Conservation (phyloP, 768 basidiomycete species). For the Hirschioporus abietinus region DNA sequence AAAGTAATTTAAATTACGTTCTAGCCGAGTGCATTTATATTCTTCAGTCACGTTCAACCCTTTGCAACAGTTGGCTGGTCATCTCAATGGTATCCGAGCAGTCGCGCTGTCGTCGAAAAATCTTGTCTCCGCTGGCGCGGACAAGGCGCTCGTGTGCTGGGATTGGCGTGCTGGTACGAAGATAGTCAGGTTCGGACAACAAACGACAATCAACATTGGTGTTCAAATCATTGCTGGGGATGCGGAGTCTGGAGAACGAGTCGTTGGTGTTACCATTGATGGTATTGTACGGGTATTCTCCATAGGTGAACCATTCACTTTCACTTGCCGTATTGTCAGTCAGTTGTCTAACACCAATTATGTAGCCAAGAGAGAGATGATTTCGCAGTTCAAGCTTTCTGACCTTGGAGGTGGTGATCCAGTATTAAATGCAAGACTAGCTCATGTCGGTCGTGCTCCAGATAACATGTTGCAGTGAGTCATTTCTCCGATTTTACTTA, state of each 20-base stretch:
- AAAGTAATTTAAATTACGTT: neutral
- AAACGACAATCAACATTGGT: slow-evolving; percentile 88
- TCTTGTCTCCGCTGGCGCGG: slow-evolving; percentile 76
- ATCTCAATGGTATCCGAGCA: slow-evolving; percentile 85
- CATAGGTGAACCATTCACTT: slow-evolving; percentile 55
- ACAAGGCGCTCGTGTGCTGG: slow-evolving; percentile 78
- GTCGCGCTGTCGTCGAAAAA: slow-evolving; percentile 82
- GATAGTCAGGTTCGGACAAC: slow-evolving; percentile 87
- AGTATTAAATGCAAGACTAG: slow-evolving; percentile 57
- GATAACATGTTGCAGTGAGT: slow-evolving; percentile 84
- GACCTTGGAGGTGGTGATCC: slow-evolving; percentile 71
- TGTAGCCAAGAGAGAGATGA: slow-evolving; percentile 73
- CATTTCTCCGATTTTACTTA: neutral
- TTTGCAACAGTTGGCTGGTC: slow-evolving; percentile 77
- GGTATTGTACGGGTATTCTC: slow-evolving; percentile 88
- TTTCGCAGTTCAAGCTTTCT: slow-evolving; percentile 84
- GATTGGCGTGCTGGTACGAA: slow-evolving; percentile 87
- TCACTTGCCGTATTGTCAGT: neutral
- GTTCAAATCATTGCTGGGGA: slow-evolving; percentile 68
- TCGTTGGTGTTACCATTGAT: slow-evolving; percentile 90
- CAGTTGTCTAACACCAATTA: slow-evolving; percentile 1
- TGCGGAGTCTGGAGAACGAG: slow-evolving; percentile 53
- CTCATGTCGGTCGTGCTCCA: slow-evolving; percentile 73
- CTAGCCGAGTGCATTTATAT: slow-evolving; percentile 82
- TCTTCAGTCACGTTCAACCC: slow-evolving; percentile 81